These are phyloP conservation scores for Cladobotryum mycophilum DNA, from an alignment of 2,329 filamentous ascomycete genomes.

Conservation along the genomic window DNA sequence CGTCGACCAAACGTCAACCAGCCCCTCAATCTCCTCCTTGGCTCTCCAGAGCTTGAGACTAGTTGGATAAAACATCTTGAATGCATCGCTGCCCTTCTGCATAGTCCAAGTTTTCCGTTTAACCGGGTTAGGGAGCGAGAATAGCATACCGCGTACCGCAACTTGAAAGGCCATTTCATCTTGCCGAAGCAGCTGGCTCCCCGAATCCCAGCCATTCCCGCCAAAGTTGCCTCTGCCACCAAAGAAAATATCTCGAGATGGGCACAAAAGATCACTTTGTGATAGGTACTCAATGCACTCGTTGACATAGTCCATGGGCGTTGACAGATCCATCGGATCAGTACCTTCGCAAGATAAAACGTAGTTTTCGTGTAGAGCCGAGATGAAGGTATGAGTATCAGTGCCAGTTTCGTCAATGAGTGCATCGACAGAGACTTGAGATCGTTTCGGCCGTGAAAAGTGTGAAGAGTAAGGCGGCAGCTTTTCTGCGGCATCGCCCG, in stretches of 20 bases:
- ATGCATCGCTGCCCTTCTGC: slow-evolving; percentile 52
- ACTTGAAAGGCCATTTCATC: slow-evolving; percentile 93
- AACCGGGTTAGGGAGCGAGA: slow-evolving; percentile 79
- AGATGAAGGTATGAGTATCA: slow-evolving; percentile 83
- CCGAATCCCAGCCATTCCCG: slow-evolving; percentile 42
- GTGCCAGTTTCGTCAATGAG: slow-evolving; percentile 93
- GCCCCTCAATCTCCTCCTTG: slow-evolving; percentile 71
- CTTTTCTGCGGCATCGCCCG: slow-evolving; percentile 40
- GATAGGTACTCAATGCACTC: slow-evolving; percentile 84
- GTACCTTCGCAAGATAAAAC: slow-evolving; percentile 68
- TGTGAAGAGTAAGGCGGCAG: slow-evolving; percentile 55
- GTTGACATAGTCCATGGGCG: slow-evolving; percentile 70
- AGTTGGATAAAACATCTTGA: slow-evolving; percentile 89
- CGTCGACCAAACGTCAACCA: slow-evolving; percentile 64
- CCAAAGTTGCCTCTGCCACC: slow-evolving; percentile 49
- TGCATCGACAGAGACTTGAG: slow-evolving; percentile 62
- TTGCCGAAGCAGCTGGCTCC: slow-evolving; percentile 73
- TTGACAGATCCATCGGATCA: slow-evolving; percentile 43
- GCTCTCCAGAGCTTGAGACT: slow-evolving; percentile 78
- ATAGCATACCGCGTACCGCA: slow-evolving; percentile 78
- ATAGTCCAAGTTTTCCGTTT: slow-evolving; percentile 53
- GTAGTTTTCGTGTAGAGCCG: slow-evolving; percentile 91
- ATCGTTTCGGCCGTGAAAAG: slow-evolving; percentile 52
- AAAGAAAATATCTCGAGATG: slow-evolving; percentile 64
- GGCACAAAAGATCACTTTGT: slow-evolving; percentile 76